Evolutionary conservation across 2,329 filamentous ascomycete genomes (phyloP).

Genomic region (Myriosclerotinia curreyana): DNA sequence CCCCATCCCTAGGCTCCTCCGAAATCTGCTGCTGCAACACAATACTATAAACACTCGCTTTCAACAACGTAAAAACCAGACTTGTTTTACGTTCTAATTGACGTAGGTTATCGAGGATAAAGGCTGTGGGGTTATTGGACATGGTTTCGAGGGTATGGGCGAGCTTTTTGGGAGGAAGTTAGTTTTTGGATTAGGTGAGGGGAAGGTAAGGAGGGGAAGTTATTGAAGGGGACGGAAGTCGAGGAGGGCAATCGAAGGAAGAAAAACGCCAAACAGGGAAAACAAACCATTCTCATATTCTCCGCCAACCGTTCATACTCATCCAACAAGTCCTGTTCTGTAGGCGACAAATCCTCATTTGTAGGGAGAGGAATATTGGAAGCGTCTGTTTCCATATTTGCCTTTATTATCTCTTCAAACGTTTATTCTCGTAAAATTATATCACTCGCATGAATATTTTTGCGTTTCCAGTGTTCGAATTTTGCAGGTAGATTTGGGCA

Average conservation of each 20-base stretch:
- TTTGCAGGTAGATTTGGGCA: too few relatives aligned
- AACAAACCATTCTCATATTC: slow-evolving; percentile 81
- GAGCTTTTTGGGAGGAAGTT: slow-evolving; percentile 45
- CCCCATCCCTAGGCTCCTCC: slow-evolving; percentile 28
- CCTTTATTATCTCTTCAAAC: not conserved
- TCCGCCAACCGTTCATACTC: slow-evolving; percentile 85
- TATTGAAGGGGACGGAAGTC: not conserved
- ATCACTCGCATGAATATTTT: too few relatives aligned
- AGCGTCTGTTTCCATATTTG: slow-evolving; percentile 21
- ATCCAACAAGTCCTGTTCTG: slow-evolving; percentile 92
- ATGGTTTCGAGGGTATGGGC: slow-evolving; percentile 60
- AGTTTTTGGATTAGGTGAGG: not conserved
- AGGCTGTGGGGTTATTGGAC: slow-evolving; percentile 68
- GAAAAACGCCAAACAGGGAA: too few relatives aligned
- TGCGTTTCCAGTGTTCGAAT: not conserved
- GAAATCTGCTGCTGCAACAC: slow-evolving; percentile 94
- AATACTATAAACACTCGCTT: slow-evolving; percentile 98
- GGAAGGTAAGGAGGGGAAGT: not conserved
- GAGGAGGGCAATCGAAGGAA: not conserved
- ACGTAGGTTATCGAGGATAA: slow-evolving; percentile 80
- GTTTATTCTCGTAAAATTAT: not conserved
- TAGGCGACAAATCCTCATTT: slow-evolving; percentile 60
- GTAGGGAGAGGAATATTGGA: slow-evolving; percentile 12
- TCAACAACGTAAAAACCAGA: slow-evolving; percentile 90
- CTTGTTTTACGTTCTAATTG: slow-evolving; percentile 92